Evolutionary conservation across 352 stramenopile species (phyloP).

Genomic region (Pythium utonaiense): DNA sequence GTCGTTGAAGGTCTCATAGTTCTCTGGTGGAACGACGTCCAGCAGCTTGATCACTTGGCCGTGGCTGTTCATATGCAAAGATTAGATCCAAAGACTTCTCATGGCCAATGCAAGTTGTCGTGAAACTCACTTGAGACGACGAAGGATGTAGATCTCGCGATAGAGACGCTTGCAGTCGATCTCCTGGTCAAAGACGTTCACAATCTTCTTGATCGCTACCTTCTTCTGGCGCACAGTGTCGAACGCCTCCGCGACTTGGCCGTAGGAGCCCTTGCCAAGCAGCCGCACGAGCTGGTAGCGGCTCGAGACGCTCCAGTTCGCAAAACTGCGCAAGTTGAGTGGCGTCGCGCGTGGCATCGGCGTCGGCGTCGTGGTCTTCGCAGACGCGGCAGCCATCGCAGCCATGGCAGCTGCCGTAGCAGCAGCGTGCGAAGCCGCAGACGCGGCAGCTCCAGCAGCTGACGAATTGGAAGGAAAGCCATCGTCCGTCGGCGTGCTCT

Average conservation of each 20-base stretch:
- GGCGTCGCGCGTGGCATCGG: conserved; percentile 57
- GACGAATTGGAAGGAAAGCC: conserved; percentile 39
- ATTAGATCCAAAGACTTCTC: conserved; percentile 3
- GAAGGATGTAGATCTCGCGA: conserved; percentile 86
- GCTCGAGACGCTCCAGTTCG: conserved; percentile 77
- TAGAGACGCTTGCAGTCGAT: conserved; percentile 87
- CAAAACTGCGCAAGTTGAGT: conserved; percentile 79
- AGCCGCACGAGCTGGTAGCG: conserved; percentile 80
- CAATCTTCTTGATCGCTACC: conserved; percentile 88
- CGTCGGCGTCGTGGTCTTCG: conserved; percentile 52
- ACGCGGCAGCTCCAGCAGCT: conserved; percentile 19
- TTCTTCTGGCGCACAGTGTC: conserved; percentile 77
- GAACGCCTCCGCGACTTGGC: conserved; percentile 81
- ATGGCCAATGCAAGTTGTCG: neutral
- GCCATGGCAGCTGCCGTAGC: conserved; percentile 25
- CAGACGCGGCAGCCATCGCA: conserved; percentile 25
- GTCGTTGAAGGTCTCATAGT: conserved; percentile 85
- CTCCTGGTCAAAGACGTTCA: conserved; percentile 86
- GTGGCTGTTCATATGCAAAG: conserved; percentile 35
- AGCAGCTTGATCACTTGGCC: conserved; percentile 80
- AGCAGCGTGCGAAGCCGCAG: conserved; percentile 24
- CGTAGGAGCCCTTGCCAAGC: conserved; percentile 83
- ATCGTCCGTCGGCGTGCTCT: conserved; percentile 50
- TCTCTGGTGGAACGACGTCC: conserved; percentile 79
- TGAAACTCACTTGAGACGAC: conserved; percentile 52